Base-by-base conservation (phyloP, 1,139 yeast genomes). In the Geotrichum siamense region DNA sequence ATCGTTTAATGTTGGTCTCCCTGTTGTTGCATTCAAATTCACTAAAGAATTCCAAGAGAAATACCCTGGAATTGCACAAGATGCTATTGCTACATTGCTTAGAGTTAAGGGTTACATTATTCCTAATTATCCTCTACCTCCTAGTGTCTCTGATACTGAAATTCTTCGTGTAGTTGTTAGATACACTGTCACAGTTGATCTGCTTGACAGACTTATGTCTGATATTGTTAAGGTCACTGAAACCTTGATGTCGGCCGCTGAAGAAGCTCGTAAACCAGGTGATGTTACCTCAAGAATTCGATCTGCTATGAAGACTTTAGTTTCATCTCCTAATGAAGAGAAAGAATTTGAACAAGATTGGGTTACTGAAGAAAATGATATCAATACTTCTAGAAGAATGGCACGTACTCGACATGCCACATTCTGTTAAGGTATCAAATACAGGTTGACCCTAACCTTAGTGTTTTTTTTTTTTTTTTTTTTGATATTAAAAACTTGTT, bases 71-170 rank as follows among this genome's bases (percentile, higher is more conserved):
- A 75, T 87, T 47, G 95, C 95, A n/a, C 96, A 87, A 64, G 74
- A 80, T 23, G 72, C 85, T 48, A 62, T 87, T 32, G 79, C 94
- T 0, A 70, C 81, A 16, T 62, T 86, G 60, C 69, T 87, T 57
- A 76, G 96, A 61, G 78, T 76, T 62, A 79, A 80, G 59, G 94
- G 94, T 4, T 87, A 82, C 74, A 87, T 87, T 60, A 74, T 87
- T 50, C 96, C 96, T 51, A 87, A 87, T 70, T 87, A 87, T 64
- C 87, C 82, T 50, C 72, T 87, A 55, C 94, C 96, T 27, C 79
- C 83, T 23, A 56, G 59, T 31, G 71, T 68, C 42, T 70, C 68
- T 33, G 58, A 66, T 34, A 59, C 63, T 32, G 95, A 87, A 62
- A 82, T 86, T 47, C 70, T 87, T 53, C 75, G 96, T 60, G 87